Evolutionary conservation across 805 yeast genomes (phyloP).

Genomic region (Lipomyces yamadae): DNA sequence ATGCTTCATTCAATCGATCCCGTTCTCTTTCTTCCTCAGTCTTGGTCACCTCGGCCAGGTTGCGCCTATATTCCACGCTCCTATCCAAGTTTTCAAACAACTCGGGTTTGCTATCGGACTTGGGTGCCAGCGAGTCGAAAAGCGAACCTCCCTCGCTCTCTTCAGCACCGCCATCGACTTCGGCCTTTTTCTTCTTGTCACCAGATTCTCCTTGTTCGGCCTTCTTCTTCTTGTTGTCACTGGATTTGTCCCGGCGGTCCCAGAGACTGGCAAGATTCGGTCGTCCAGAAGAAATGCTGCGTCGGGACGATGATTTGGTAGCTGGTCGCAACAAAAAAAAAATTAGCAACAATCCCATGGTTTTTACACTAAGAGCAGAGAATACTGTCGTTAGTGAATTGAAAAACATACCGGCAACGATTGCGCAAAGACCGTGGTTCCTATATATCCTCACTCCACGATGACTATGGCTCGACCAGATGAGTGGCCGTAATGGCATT

Average conservation of each 20-base stretch:
- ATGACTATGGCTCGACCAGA: background rate
- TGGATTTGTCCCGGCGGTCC: background rate
- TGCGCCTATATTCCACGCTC: slow-evolving; percentile 12
- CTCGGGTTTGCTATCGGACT: slow-evolving; percentile 16
- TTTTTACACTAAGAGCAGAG: background rate
- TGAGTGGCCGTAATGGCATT: slow-evolving; percentile 3
- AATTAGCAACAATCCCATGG: background rate
- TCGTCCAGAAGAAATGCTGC: background rate
- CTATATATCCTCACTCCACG: background rate
- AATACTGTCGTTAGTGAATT: background rate
- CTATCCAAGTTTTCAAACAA: slow-evolving; percentile 20
- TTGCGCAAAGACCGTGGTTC: background rate
- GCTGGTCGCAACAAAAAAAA: background rate
- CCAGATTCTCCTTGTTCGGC: slow-evolving; percentile 2
- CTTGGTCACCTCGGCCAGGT: slow-evolving; percentile 5
- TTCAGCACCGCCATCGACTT: background rate
- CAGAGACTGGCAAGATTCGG: background rate
- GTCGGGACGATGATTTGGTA: background rate
- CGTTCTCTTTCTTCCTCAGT: slow-evolving; percentile 21
- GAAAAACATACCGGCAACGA: background rate
- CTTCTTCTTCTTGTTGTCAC: background rate
- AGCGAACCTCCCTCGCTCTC: slow-evolving; percentile 23
- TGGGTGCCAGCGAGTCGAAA: slow-evolving; percentile 26
- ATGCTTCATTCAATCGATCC: slow-evolving; percentile 11
- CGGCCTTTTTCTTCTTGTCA: background rate